Evolutionary conservation across 2,329 filamentous ascomycete species (phyloP), one percentile per base, ranked within the genome.

Genomic region (Diplodia mutila): DNA sequence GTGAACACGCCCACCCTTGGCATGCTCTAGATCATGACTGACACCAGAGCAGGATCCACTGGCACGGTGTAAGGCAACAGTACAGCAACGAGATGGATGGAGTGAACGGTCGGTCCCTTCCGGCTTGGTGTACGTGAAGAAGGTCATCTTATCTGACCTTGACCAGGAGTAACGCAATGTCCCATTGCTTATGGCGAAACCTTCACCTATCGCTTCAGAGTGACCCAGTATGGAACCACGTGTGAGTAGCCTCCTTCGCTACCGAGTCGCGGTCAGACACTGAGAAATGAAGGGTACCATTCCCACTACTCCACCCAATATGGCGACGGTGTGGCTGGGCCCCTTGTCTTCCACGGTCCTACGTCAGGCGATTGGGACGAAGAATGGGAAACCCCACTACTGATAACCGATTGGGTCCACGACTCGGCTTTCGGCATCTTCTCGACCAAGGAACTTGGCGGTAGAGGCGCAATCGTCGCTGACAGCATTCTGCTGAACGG

Each of bases 321-420:
- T 65, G 79, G 77, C 18, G 79, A 81, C 29, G 81, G 81, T 49
- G 75, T 82, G 6, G 70, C 80, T 12, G 81, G 81, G 1, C 72
- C 76, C 6, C 74, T 83, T 9, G 67, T 76, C 32, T 76, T 79
- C 69, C 77, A 83, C 64, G 81, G 81, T 3, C 81, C 81, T 25
- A 77, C 80, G 18, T 77, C 76, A 21, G 75, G 75, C n/a, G 79
- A 81, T 67, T 83, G 82, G 48, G 88, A 91, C 68, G 81, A 85
- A 61, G 89, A 91, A 72, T 79, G 90, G 0, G 89, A 89, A 2
- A 57, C n/a, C 18, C 77, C 83, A 12, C 71, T 90, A 1, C 81
- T 88, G 25, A 74, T 90, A 6, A 85, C 82, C 18, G 90, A 92
- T 72, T 91, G 88, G 88, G 52, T 88, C 74, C 86, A 89, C 18